Evolutionary conservation across 225 moss, liverwort and hornwort species (phyloP).

Genomic region (Asterella californica): DNA sequence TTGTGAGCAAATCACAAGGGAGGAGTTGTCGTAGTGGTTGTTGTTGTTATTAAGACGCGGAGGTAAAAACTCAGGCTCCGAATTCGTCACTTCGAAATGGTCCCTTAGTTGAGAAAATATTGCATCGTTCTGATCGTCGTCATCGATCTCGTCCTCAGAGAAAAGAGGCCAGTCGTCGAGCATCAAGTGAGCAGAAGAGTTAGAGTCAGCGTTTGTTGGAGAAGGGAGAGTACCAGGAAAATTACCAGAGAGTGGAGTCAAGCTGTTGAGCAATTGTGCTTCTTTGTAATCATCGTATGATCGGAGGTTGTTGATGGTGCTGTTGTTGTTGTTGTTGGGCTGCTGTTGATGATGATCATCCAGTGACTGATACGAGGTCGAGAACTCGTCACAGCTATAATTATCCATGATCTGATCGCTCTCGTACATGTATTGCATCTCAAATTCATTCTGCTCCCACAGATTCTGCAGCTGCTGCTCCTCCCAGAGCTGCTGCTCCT

Average conservation of each 20-base stretch:
- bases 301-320: background rate
- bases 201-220: background rate
- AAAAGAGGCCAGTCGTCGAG: too few species aligned
- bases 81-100: background rate
- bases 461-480: background rate
- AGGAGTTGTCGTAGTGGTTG: too few species aligned
- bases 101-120: background rate
- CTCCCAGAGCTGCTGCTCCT: conserved; percentile 3
- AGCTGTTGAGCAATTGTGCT: background rate
- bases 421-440: too few species aligned
- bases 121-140: background rate
- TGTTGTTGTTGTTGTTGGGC: background rate
- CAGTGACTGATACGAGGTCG: background rate
- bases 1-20: background rate
- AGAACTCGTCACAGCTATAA: background rate
- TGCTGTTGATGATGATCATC: background rate
- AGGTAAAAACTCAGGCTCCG: too few species aligned
- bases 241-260: conserved; percentile 1
- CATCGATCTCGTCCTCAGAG: too few species aligned
- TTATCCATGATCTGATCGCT: background rate
- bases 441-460: background rate
- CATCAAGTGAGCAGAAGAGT: too few species aligned
- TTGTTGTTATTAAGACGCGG: background rate
- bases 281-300: background rate
- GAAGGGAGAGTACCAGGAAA: background rate